A percentile compares a stretch with the other conserved stretches of the same genome.
Evolutionary conservation across 306 rosid species (phyloP).

Genomic region (Aeschynomene evenia): DNA sequence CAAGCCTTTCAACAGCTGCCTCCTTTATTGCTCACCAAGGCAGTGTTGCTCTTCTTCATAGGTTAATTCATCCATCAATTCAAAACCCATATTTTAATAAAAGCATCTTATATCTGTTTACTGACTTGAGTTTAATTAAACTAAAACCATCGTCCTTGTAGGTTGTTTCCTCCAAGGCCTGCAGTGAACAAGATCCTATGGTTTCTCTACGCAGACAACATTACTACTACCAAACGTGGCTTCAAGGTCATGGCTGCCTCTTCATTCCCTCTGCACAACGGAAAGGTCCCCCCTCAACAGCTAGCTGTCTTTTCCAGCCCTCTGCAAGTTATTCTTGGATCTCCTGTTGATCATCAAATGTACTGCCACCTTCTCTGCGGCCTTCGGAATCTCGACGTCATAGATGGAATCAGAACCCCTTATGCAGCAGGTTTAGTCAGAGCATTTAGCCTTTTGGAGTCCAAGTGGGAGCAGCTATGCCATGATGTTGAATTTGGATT

Average conservation of each 20-base stretch:
- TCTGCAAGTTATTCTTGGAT: slow-evolving; percentile 51
- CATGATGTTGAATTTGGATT: slow-evolving; percentile 54
- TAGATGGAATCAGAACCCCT: slow-evolving; percentile 53
- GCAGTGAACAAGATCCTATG: slow-evolving; percentile 45
- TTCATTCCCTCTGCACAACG: slow-evolving; percentile 53
- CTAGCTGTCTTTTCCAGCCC: slow-evolving; percentile 50
- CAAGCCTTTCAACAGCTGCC: slow-evolving; percentile 53
- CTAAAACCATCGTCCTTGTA: slow-evolving; percentile 19
- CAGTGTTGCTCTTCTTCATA: slow-evolving; percentile 42
- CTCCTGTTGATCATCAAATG: slow-evolving; percentile 63
- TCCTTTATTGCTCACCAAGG: slow-evolving; percentile 49
- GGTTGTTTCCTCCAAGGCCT: slow-evolving; percentile 59
- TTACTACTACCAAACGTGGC: slow-evolving; percentile 56
- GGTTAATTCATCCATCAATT: slow-evolving; percentile 33
- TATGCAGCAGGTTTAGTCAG: slow-evolving; percentile 55
- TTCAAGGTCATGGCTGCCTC: slow-evolving; percentile 73
- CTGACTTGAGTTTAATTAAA: not conserved
- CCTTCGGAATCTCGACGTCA: slow-evolving; percentile 38
- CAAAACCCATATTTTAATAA: too few relatives aligned
- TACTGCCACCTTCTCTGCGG: slow-evolving; percentile 72
- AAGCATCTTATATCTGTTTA: not conserved
- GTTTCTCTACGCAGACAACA: slow-evolving; percentile 56
- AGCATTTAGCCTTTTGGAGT: slow-evolving; percentile 42
- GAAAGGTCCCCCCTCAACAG: slow-evolving; percentile 37
- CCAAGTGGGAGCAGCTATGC: slow-evolving; percentile 63